phyloP scores from a whole-genome alignment of 139 green algal genomes.

The Chlorella sp. region DNA sequence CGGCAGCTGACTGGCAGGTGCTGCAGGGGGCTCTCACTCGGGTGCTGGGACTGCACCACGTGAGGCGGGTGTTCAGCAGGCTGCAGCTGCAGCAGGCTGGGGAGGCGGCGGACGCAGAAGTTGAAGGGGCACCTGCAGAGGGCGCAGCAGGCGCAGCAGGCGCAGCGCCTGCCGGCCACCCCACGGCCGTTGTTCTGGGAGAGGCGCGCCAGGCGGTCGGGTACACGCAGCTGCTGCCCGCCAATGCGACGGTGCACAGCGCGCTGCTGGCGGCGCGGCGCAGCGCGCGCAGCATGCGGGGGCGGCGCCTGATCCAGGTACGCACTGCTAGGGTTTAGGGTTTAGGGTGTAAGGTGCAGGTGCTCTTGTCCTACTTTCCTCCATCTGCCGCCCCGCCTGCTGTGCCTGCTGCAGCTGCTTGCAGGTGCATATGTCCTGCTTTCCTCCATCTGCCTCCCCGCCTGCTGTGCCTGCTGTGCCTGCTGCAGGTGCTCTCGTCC shows the following conservation, averaged over 20 bases:
- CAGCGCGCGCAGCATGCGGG: not conserved
- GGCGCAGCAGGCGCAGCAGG: not conserved
- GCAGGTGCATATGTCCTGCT: too few relatives aligned
- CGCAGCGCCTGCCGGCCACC: not conserved
- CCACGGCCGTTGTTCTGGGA: not conserved
- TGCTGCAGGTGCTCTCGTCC: too few relatives aligned
- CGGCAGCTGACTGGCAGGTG: constrained; percentile 19
- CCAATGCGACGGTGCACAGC: constrained; percentile 34
- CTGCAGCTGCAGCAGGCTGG: constrained; percentile 9
- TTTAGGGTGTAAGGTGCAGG: too few relatives aligned
- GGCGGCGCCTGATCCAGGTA: constrained; percentile 4
- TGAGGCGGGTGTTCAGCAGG: constrained; percentile 25
- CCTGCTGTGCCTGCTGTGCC: too few relatives aligned
- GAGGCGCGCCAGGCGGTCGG: not conserved
- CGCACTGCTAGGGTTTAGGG: not conserved
- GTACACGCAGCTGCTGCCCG: not conserved
- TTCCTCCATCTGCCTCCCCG: too few relatives aligned
- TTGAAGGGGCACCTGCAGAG: not conserved
- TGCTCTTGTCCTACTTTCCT: not conserved
- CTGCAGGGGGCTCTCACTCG: constrained; percentile 4
- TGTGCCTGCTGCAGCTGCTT: constrained; percentile 33
- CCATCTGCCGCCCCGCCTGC: not conserved
- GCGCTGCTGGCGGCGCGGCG: constrained; percentile 15
- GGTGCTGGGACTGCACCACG: constrained; percentile 22
- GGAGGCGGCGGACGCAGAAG: not conserved